phyloP scores from a whole-genome alignment of 768 basidiomycete genomes.

The Agaricus subrufescens region DNA sequence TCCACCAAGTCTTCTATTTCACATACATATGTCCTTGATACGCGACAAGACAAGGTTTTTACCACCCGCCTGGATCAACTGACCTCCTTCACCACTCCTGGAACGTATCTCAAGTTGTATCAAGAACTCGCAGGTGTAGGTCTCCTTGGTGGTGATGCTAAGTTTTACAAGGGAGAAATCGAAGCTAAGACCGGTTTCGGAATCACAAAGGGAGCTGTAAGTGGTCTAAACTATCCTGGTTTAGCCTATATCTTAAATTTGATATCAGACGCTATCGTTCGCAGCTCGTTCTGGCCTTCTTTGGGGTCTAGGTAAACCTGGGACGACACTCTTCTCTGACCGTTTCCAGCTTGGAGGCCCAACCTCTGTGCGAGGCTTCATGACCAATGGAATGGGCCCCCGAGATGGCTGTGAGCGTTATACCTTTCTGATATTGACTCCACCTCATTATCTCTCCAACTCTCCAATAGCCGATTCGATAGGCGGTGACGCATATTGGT shows the following conservation, averaged over 20 bases:
- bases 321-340: slow-evolving; percentile 62
- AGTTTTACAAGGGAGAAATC: slow-evolving; percentile 69
- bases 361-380: slow-evolving; percentile 75
- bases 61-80: slow-evolving; percentile 35
- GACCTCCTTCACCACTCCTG: slow-evolving; percentile 19
- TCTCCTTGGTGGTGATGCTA: slow-evolving; percentile 67
- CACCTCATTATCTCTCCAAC: neutral
- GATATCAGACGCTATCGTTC: slow-evolving; percentile 72
- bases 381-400: slow-evolving; percentile 72
- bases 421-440: neutral
- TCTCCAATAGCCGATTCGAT: slow-evolving; percentile 63
- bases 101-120: slow-evolving; percentile 55
- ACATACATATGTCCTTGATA: slow-evolving; percentile 73
- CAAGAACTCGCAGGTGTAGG: slow-evolving; percentile 64
- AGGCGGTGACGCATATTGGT: slow-evolving; percentile 81
- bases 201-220: slow-evolving; percentile 53
- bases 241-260: neutral
- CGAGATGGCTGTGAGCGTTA: slow-evolving; percentile 57
- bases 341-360: slow-evolving; percentile 94
- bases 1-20: slow-evolving; percentile 79
- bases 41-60: slow-evolving; percentile 63
- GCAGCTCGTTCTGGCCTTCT: slow-evolving; percentile 70
- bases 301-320: slow-evolving; percentile 46
- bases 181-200: slow-evolving; percentile 61
- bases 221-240: slow-evolving; percentile 18